phyloP scores from a whole-genome alignment of 2,329 filamentous ascomycete species.

The Fonsecaea pugnacius region DNA sequence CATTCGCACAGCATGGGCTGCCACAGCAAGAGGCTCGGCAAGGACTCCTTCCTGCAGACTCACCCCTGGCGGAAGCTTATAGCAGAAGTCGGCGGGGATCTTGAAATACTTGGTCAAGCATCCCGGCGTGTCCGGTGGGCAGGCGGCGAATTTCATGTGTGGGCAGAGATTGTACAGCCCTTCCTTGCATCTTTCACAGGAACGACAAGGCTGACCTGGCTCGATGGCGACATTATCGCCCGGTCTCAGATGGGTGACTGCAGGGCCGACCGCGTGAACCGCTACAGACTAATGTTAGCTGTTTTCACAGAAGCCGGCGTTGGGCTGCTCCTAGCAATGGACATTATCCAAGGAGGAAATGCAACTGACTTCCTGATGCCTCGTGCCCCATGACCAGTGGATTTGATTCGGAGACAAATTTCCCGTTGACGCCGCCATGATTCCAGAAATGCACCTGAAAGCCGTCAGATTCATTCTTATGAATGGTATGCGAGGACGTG shows the following conservation, averaged over 20 bases:
- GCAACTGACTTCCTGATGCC: slow-evolving; percentile 28
- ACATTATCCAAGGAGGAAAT: background rate
- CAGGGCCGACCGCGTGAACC: slow-evolving; percentile 38
- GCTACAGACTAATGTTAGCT: slow-evolving; percentile 7
- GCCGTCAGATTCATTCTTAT: background rate
- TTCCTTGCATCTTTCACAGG: slow-evolving; percentile 43
- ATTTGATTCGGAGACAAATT: slow-evolving; percentile 38
- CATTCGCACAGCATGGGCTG: slow-evolving; percentile 51
- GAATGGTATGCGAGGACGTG: background rate
- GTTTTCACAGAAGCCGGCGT: background rate
- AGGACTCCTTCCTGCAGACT: slow-evolving; percentile 51
- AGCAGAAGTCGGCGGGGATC: slow-evolving; percentile 47
- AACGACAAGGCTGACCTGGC: slow-evolving; percentile 44
- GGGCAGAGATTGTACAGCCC: slow-evolving; percentile 51
- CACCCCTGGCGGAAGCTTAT: slow-evolving; percentile 45
- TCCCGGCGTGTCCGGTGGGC: slow-evolving; percentile 45
- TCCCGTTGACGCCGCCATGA: slow-evolving; percentile 44
- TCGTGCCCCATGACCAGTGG: slow-evolving; percentile 45
- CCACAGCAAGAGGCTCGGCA: slow-evolving; percentile 55
- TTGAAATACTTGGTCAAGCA: slow-evolving; percentile 46
- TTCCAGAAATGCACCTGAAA: slow-evolving; percentile 47
- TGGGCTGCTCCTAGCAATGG: background rate
- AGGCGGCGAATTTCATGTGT: slow-evolving; percentile 48
- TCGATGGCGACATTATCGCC: slow-evolving; percentile 47
- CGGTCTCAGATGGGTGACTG: slow-evolving; percentile 35